Evolutionary conservation across 139 green algal genomes (phyloP).

Genomic region (Chlamydomonas sphaeroides): DNA sequence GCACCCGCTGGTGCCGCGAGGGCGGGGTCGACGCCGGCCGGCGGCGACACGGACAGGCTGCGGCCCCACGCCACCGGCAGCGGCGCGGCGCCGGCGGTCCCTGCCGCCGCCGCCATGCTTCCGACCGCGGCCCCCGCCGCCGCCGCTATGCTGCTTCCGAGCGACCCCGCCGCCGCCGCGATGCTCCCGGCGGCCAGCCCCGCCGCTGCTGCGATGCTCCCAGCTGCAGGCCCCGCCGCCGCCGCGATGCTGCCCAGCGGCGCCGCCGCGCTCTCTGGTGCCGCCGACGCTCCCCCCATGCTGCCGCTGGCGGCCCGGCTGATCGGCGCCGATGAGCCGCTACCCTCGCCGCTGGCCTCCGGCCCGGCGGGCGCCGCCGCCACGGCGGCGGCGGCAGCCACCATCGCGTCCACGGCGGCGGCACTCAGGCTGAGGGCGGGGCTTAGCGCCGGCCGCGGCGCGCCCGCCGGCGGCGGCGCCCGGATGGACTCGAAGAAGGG

Average conservation of each 20-base stretch:
- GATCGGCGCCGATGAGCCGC: not conserved
- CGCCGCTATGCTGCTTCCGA: too few species aligned
- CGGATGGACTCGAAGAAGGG: constrained; percentile 89
- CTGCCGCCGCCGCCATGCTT: not conserved
- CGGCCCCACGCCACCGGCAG: too few species aligned
- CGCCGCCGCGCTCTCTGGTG: not conserved
- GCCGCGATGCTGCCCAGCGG: not conserved
- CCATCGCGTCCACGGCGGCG: not conserved
- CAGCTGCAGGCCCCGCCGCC: too few species aligned
- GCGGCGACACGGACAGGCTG: too few species aligned
- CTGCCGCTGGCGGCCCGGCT: not conserved
- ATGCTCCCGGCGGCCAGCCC: not conserved
- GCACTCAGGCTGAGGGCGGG: not conserved
- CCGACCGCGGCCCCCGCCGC: too few species aligned
- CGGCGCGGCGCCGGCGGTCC: too few species aligned
- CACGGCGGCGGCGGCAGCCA: not conserved
- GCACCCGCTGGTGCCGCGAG: too few species aligned
- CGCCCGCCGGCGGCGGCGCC: not conserved
- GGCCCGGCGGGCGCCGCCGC: not conserved
- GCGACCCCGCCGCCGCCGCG: not conserved
- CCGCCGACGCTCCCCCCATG: not conserved
- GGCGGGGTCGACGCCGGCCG: too few species aligned
- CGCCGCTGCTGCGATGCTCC: constrained; percentile 7
- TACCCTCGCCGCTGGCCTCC: not conserved
- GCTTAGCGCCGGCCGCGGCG: too few species aligned